These are phyloP conservation scores for Cercospora citrullina DNA, from an alignment of 2,329 filamentous ascomycete genomes.

Conservation along the genomic window DNA sequence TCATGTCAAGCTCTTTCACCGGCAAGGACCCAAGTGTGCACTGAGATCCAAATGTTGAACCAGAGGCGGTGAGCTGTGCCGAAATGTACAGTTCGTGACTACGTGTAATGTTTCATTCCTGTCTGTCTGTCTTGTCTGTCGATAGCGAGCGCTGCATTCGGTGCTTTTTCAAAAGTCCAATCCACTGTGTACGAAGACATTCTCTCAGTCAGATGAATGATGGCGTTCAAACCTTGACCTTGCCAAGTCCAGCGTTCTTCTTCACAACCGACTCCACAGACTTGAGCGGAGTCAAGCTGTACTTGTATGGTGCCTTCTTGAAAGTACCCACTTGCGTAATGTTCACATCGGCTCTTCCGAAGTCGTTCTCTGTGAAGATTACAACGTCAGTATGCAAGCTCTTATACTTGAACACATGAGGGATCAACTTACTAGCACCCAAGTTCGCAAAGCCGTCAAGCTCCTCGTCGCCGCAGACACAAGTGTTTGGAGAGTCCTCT, in stretches of 20 bases:
- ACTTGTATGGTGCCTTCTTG: constrained; percentile 52
- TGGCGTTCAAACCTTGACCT: constrained; percentile 15
- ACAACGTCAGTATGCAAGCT: not conserved
- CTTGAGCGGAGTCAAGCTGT: constrained; percentile 45
- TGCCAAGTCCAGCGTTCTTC: constrained; percentile 18
- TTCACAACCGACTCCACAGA: constrained; percentile 12
- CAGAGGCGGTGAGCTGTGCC: not conserved
- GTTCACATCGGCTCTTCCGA: constrained; percentile 51
- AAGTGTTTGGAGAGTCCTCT: constrained; percentile 56
- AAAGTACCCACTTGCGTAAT: constrained; percentile 56
- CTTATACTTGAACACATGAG: not conserved
- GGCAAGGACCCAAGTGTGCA: too few species aligned
- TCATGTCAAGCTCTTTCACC: too few species aligned
- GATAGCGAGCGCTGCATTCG: not conserved
- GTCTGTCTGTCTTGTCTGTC: not conserved
- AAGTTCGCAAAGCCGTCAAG: constrained; percentile 57
- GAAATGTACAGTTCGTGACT: not conserved
- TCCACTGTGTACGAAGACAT: not conserved
- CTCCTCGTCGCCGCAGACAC: constrained; percentile 55
- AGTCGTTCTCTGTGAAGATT: constrained; percentile 48
- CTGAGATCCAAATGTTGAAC: too few species aligned
- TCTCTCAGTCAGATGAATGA: not conserved
- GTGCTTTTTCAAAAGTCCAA: not conserved
- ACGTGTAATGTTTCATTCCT: not conserved
- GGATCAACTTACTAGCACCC: constrained; percentile 49